These are phyloP conservation scores for Thelephora ganbajun DNA, from an alignment of 768 basidiomycete genomes.

Conservation along the genomic window DNA sequence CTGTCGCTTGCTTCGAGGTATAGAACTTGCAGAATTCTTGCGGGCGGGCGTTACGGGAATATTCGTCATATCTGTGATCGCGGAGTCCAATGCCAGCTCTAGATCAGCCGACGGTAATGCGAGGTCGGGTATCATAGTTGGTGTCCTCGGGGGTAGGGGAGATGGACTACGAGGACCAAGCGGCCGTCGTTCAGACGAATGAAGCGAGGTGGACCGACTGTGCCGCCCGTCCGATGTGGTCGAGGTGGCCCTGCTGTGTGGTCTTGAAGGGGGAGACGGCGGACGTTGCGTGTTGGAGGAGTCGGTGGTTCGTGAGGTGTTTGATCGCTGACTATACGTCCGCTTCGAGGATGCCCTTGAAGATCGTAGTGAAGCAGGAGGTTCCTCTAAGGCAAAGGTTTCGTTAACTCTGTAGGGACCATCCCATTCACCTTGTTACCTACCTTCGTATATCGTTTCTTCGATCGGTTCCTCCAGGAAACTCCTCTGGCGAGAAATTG, in stretches of 20 bases:
- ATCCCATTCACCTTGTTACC: conserved; percentile 9
- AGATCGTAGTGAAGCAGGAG: conserved; percentile 34
- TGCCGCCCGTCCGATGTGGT: conserved; percentile 17
- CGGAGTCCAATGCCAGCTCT: conserved; percentile 29
- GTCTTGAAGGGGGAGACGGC: conserved; percentile 1
- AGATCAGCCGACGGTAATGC: conserved; percentile 32
- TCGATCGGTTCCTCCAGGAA: conserved; percentile 35
- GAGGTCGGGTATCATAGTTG: conserved; percentile 8
- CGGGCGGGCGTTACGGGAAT: conserved; percentile 15
- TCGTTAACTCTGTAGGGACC: neutral
- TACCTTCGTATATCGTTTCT: conserved; percentile 72
- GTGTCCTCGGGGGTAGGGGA: conserved; percentile 40
- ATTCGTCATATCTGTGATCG: conserved; percentile 16
- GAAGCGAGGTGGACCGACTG: conserved; percentile 31
- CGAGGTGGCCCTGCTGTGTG: neutral
- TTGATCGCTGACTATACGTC: conserved; percentile 25
- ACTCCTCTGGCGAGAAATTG: conserved; percentile 28
- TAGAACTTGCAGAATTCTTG: conserved; percentile 24
- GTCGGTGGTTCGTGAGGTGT: conserved; percentile 31
- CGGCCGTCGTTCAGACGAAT: conserved; percentile 44
- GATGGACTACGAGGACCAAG: conserved; percentile 68
- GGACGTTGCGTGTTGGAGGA: neutral
- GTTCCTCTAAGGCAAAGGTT: conserved; percentile 34
- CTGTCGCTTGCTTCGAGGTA: conserved; percentile 63
- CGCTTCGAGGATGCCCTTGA: conserved; percentile 32